Conservation (phyloP, 1,284 basidiomycete species). For the Leccinum subspadiceum region DNA sequence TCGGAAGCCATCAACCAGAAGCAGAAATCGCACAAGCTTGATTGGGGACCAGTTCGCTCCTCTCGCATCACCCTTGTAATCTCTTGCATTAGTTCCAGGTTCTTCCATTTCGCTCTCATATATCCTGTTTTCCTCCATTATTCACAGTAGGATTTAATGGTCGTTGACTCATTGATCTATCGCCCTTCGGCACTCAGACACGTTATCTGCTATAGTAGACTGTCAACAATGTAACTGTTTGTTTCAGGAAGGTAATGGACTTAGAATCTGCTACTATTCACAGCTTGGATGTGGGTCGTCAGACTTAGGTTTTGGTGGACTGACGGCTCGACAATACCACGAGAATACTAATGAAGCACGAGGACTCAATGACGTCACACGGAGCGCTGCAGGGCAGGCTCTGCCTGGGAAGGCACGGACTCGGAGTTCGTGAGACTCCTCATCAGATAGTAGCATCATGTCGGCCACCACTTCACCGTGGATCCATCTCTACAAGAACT, state of each 20-base stretch:
- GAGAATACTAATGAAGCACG: neutral
- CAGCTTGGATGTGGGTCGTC: neutral
- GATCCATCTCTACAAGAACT: conserved; percentile 24
- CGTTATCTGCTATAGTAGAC: conserved; percentile 11
- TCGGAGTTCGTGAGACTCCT: neutral
- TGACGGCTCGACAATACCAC: neutral
- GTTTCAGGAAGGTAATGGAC: conserved; percentile 3
- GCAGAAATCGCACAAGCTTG: conserved; percentile 52
- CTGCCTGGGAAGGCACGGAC: neutral
- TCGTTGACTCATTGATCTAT: conserved; percentile 3
- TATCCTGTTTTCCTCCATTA: conserved; percentile 2
- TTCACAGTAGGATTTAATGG: conserved; percentile 1
- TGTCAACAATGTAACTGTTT: conserved; percentile 2
- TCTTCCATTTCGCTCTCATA: conserved; percentile 1
- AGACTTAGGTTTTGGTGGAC: neutral
- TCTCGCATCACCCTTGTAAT: conserved; percentile 18
- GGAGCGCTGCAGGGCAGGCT: neutral
- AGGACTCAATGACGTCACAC: neutral
- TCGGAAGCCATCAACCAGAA: conserved; percentile 59
- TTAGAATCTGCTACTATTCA: neutral
- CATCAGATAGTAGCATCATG: conserved; percentile 6
- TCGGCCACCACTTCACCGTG: neutral
- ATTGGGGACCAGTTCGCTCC: conserved; percentile 33
- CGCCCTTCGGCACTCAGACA: conserved; percentile 3
- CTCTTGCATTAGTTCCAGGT: neutral